phyloP scores from a whole-genome alignment of 345 rosid genomes.

The Corchorus olitorius region DNA sequence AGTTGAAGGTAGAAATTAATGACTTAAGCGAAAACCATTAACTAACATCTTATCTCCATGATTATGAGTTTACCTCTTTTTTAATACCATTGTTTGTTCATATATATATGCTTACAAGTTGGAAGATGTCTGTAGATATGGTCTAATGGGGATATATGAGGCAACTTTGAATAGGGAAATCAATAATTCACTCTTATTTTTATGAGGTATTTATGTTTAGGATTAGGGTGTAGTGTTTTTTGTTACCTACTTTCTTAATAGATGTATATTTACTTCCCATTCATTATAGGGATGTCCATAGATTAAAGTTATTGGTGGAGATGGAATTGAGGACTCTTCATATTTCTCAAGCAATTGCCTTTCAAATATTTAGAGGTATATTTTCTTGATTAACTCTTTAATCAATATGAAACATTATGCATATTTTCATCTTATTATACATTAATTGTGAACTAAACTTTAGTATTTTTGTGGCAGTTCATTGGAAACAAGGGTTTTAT shows the following conservation, averaged over 20 bases:
- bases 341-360: slow-evolving; percentile 54
- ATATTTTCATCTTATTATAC: background rate
- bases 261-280: background rate
- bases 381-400: background rate
- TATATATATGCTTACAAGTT: no score
- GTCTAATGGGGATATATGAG: no score
- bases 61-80: no score
- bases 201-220: no score
- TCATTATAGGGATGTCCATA: slow-evolving; percentile 61
- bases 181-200: no score
- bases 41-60: no score
- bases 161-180: no score
- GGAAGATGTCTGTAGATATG: no score
- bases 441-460: slow-evolving; percentile 12
- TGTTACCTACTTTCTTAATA: background rate
- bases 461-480: slow-evolving; percentile 2
- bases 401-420: background rate
- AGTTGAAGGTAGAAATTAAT: no score
- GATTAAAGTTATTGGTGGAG: slow-evolving; percentile 69
- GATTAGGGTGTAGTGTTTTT: background rate
- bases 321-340: slow-evolving; percentile 63
- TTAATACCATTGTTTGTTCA: no score
- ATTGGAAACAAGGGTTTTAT: slow-evolving; percentile 40
- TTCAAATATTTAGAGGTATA: slow-evolving; percentile 56
- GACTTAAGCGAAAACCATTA: no score